These are phyloP conservation scores for Keithomyces neogunnii DNA, from an alignment of 2,329 filamentous ascomycete species.

Conservation along the genomic window DNA sequence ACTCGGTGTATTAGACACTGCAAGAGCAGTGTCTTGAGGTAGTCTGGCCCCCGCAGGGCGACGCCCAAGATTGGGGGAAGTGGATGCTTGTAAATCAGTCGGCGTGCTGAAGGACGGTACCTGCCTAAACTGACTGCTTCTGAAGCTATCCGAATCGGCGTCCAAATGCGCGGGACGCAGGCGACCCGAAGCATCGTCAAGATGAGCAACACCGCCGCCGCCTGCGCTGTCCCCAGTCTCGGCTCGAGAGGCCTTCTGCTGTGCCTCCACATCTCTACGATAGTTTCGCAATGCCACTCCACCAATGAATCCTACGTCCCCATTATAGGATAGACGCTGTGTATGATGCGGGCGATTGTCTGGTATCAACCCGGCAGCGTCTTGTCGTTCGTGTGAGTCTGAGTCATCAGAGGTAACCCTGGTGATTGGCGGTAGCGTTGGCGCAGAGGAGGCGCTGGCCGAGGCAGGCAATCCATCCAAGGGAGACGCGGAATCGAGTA, in stretches of 20 bases:
- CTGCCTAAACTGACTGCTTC: slow-evolving; percentile 21
- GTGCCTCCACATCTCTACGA: slow-evolving; percentile 26
- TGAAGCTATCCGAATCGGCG: slow-evolving; percentile 23
- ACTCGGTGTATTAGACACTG: slow-evolving; percentile 15
- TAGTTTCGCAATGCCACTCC: slow-evolving; percentile 46
- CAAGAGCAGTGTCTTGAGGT: slow-evolving; percentile 26
- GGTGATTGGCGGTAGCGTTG: slow-evolving; percentile 41
- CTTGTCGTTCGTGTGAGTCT: slow-evolving; percentile 13
- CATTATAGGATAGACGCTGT: slow-evolving; percentile 25
- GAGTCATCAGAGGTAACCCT: slow-evolving; percentile 37
- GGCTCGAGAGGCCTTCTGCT: slow-evolving; percentile 3
- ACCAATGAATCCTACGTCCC: slow-evolving; percentile 42
- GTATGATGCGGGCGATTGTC: slow-evolving; percentile 17
- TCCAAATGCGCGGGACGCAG: slow-evolving; percentile 4
- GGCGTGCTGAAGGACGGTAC: slow-evolving; percentile 39
- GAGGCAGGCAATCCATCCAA: slow-evolving; percentile 27
- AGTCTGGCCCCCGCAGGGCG: slow-evolving; percentile 34
- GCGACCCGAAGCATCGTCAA: slow-evolving; percentile 6
- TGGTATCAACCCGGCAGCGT: slow-evolving; percentile 7
- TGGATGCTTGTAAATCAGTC: slow-evolving; percentile 35
- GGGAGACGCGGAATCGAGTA: slow-evolving; percentile 28
- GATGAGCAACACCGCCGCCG: background rate
- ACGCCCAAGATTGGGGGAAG: slow-evolving; percentile 24
- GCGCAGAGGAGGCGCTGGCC: slow-evolving; percentile 29
- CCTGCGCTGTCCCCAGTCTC: background rate